phyloP scores from a whole-genome alignment of 2,329 filamentous ascomycete species.

The Microcyclospora tardicrescens region DNA sequence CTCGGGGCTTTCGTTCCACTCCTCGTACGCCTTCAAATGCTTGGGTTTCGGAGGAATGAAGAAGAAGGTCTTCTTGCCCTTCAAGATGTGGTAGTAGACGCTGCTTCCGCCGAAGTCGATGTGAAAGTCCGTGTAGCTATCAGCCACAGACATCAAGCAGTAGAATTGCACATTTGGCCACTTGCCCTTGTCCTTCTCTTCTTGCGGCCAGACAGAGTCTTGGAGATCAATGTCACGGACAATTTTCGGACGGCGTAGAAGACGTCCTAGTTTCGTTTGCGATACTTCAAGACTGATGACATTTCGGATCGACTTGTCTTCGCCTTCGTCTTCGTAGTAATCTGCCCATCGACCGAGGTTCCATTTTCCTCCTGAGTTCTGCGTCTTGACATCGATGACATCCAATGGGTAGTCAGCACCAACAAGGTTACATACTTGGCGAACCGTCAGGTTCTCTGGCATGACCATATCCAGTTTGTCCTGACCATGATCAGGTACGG shows the following conservation, averaged over 20 bases:
- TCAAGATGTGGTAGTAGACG: slow-evolving; percentile 57
- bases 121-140: slow-evolving; percentile 61
- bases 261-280: slow-evolving; percentile 46
- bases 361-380: slow-evolving; percentile 53
- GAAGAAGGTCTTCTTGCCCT: slow-evolving; percentile 57
- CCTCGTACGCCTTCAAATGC: slow-evolving; percentile 56
- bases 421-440: slow-evolving; percentile 50
- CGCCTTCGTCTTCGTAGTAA: slow-evolving; percentile 50
- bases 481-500: slow-evolving; percentile 44
- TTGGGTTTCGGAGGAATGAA: slow-evolving; percentile 58
- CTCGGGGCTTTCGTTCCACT: slow-evolving; percentile 55
- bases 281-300: slow-evolving; percentile 59
- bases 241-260: slow-evolving; percentile 50
- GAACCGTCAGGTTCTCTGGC: slow-evolving; percentile 49
- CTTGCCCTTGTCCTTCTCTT: slow-evolving; percentile 40
- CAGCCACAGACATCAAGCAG: slow-evolving; percentile 57
- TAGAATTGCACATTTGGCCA: slow-evolving; percentile 55
- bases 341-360: slow-evolving; percentile 54
- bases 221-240: slow-evolving; percentile 50
- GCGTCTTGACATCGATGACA: slow-evolving; percentile 57
- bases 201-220: slow-evolving; percentile 43
- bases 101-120: slow-evolving; percentile 60
- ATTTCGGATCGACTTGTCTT: slow-evolving; percentile 50
- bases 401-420: slow-evolving; percentile 50
- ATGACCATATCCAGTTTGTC: slow-evolving; percentile 58